A percentile compares a stretch with the other conserved stretches of the same genome.
Evolutionary conservation across 2,329 filamentous ascomycete species (phyloP).

Genomic region (Cladophialophora carrionii): DNA sequence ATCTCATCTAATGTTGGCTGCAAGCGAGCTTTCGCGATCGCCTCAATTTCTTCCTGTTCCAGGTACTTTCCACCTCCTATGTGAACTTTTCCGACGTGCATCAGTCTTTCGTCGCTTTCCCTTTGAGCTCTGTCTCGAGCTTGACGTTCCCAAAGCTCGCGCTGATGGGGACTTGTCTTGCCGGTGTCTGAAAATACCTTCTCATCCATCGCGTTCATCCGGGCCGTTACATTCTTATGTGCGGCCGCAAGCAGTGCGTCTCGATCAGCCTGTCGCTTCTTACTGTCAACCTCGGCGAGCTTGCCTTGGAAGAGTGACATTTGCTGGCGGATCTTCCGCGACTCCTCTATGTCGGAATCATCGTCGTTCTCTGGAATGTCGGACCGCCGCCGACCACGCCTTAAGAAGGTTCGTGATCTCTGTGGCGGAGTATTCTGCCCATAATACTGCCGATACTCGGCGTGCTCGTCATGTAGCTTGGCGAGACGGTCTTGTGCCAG

Average conservation of each 20-base stretch:
- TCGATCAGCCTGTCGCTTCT: constrained; percentile 75
- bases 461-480: constrained; percentile 73
- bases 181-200: constrained; percentile 77
- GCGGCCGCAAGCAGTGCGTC: constrained; percentile 75
- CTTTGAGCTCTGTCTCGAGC: constrained; percentile 70
- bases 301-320: constrained; percentile 77
- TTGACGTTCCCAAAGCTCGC: constrained; percentile 78
- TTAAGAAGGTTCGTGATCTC: constrained; percentile 56
- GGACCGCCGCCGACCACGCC: constrained; percentile 64
- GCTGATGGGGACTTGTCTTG: constrained; percentile 66
- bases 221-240: constrained; percentile 80
- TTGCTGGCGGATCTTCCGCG: constrained; percentile 72
- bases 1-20: constrained; percentile 87
- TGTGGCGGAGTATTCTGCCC: constrained; percentile 59
- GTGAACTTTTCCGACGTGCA: constrained; percentile 63
- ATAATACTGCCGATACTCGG: constrained; percentile 76
- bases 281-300: constrained; percentile 68
- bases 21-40: constrained; percentile 74
- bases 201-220: constrained; percentile 79
- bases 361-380: constrained; percentile 58
- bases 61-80: constrained; percentile 82
- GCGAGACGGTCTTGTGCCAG: constrained; percentile 81
- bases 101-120: constrained; percentile 64
- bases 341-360: constrained; percentile 68
- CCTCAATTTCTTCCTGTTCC: constrained; percentile 75